Evolutionary conservation across 768 basidiomycete genomes (phyloP).

Genomic region (Phylloporus sp.): DNA sequence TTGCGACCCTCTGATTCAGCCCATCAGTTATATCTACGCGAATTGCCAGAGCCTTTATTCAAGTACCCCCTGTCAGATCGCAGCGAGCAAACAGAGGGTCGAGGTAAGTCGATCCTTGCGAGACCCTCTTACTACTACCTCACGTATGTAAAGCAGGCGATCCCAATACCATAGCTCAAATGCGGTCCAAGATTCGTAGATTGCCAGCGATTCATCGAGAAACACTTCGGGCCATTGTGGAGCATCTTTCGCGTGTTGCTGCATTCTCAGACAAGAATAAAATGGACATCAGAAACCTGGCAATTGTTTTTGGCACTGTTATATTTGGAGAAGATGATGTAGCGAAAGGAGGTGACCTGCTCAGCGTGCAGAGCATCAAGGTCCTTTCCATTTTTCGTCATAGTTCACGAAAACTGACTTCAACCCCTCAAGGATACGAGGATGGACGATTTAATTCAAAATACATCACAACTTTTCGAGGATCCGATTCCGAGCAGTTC

Average conservation of each 20-base stretch:
- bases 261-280: slow-evolving; percentile 72
- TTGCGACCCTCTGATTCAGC: background rate
- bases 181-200: slow-evolving; percentile 84
- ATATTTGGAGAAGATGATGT: slow-evolving; percentile 92
- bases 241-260: slow-evolving; percentile 76
- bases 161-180: slow-evolving; percentile 57
- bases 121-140: background rate
- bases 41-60: slow-evolving; percentile 88
- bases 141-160: slow-evolving; percentile 56
- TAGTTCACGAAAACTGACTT: slow-evolving; percentile 33
- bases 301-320: slow-evolving; percentile 85
- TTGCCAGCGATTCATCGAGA: slow-evolving; percentile 82
- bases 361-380: slow-evolving; percentile 74
- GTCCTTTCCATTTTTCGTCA: slow-evolving; percentile 35
- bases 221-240: slow-evolving; percentile 73
- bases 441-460: slow-evolving; percentile 82
- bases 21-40: slow-evolving; percentile 70
- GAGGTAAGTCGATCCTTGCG: slow-evolving; percentile 44
- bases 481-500: slow-evolving; percentile 52
- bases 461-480: slow-evolving; percentile 60
- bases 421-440: slow-evolving; percentile 50
- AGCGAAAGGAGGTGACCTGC: slow-evolving; percentile 70
- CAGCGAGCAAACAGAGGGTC: slow-evolving; percentile 71
- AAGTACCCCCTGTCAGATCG: slow-evolving; percentile 76
- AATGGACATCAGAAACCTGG: slow-evolving; percentile 91